Evolutionary conservation across 345 rosid species (phyloP).

Genomic region (Gossypium australe): DNA sequence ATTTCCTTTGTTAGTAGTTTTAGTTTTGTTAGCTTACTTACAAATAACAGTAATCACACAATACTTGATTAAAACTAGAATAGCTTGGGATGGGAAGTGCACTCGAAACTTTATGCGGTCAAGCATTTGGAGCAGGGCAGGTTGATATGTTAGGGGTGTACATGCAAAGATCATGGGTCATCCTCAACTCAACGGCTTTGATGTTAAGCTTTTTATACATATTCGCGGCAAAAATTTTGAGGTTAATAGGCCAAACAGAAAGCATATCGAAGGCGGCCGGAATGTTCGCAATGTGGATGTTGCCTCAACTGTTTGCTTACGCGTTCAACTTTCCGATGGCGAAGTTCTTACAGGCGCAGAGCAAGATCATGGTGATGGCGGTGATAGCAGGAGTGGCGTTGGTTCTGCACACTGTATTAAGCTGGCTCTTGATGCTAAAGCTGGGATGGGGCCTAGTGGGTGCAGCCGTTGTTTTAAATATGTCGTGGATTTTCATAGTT

Average conservation of each 20-base stretch:
- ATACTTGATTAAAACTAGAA: background rate
- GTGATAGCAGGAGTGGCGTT: constrained; percentile 50
- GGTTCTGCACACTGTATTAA: constrained; percentile 47
- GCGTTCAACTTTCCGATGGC: constrained; percentile 72
- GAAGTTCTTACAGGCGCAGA: constrained; percentile 82
- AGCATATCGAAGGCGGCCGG: constrained; percentile 71
- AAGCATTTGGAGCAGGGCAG: constrained; percentile 84
- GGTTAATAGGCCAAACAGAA: constrained; percentile 61
- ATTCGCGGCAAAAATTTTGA: constrained; percentile 49
- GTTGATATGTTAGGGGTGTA: constrained; percentile 82
- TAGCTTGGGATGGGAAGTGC: constrained; percentile 99
- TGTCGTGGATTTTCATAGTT: constrained; percentile 65
- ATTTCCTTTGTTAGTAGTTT: background rate
- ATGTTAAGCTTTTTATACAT: constrained; percentile 51
- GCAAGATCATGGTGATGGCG: constrained; percentile 89
- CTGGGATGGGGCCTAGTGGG: constrained; percentile 72
- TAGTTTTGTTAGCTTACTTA: background rate
- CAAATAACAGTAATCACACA: background rate
- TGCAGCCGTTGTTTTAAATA: constrained; percentile 61
- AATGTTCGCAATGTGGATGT: constrained; percentile 63
- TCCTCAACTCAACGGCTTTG: constrained; percentile 54
- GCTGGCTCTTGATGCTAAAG: constrained; percentile 65
- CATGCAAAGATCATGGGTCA: constrained; percentile 91
- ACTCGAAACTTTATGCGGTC: constrained; percentile 90
- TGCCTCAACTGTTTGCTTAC: constrained; percentile 81